Conservation (phyloP, 331 rosid genomes). For the Dryas integrifolia region DNA sequence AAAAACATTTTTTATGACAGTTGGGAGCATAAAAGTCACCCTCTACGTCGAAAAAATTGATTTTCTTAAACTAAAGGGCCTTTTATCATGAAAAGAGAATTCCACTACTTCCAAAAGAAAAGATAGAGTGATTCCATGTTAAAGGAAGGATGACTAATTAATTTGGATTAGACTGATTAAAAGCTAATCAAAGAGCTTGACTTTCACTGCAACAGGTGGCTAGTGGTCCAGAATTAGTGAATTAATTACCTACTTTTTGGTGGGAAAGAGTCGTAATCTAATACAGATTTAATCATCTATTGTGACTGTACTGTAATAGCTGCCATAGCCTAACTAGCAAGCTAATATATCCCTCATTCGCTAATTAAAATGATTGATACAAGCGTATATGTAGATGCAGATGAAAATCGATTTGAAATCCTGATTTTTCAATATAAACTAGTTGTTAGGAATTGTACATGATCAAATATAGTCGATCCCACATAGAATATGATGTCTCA, state of each 20-base stretch:
- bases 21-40: no score
- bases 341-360: no score
- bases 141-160: not conserved
- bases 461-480: not conserved
- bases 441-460: not conserved
- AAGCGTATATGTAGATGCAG: not conserved
- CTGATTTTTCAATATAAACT: no score
- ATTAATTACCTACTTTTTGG: not conserved
- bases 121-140: conserved; percentile 1
- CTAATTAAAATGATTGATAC: not conserved
- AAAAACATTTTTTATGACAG: no score
- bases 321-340: no score
- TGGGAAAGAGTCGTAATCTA: not conserved
- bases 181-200: not conserved
- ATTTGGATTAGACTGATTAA: not conserved
- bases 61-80: no score
- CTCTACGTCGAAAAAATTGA: no score
- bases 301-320: no score
- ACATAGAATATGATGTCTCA: not conserved
- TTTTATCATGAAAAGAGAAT: no score
- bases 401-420: not conserved
- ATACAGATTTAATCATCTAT: no score
- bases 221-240: not conserved
- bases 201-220: not conserved
- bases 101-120: not conserved